Evolutionary conservation across 2,329 filamentous ascomycete species (phyloP), one percentile per base, ranked within the genome.

Genomic region (Rasamsonia emersonii): DNA sequence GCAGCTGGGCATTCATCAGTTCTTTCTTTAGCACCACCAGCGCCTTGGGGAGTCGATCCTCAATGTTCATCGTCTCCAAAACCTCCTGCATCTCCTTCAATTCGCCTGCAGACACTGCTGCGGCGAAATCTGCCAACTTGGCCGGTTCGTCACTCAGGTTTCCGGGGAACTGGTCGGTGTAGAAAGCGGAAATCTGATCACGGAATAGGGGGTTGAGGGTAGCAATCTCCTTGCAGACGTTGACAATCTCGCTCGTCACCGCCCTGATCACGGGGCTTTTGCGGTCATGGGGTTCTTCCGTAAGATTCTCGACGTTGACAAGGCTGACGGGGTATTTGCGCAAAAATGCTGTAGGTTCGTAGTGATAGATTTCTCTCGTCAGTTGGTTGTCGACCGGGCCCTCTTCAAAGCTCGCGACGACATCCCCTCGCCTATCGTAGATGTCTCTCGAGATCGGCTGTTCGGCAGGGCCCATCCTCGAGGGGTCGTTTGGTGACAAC

Each of bases 371-470:
- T 30, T 13, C 30, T 55, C 51, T 63, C 55, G 29, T 64, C 61
- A 9, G 51, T 70, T 61, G 67, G 54, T n/a, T n/a, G 32, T 82
- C 75, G 3, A 82, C 72, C 4, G 72, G 70, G 13, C 71, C 71
- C 65, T 98, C 91, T 58, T 98, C 91, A 42, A 98, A 96, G 63
- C 88, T 95, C 2, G 91, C 89, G 24, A 96, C 89, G 5, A 96
- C 86, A 55, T 96, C 91, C 3, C 89, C 91, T 58, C 86, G 84
- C 61, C 82, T 85, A 42, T 88, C 81, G 5, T 65, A 45, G 9
- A 71, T 43, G 38, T 75, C 71, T 45, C 32, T 56, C 50, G 18
- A 44, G 41, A 26, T 30, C 28, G 37, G 57, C 11, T 48, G 57
- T 38, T 54, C 59, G 24, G 39, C 41, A 30, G 38, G 39, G 39